Conservation (phyloP, 768 basidiomycete genomes). For the Neoboletus magnificus region DNA sequence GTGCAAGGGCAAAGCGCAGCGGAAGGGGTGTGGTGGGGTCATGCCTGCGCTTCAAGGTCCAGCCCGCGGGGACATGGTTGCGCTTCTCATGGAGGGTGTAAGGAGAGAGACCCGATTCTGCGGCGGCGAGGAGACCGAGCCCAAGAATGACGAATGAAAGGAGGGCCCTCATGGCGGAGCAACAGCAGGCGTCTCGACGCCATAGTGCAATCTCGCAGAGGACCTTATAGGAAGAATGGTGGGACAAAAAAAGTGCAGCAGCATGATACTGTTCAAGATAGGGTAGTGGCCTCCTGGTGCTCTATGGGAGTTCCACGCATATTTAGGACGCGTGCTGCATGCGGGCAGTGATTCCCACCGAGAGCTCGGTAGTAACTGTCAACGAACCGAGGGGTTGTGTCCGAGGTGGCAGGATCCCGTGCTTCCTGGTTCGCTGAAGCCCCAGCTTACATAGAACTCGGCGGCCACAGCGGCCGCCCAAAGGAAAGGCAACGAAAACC, state of each 20-base stretch:
- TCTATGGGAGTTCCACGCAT: constrained; percentile 1
- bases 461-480: background rate
- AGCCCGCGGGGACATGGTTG: too few relatives aligned
- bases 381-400: background rate
- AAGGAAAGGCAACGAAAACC: background rate
- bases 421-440: background rate
- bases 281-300: background rate
- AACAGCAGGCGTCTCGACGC: background rate
- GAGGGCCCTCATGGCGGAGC: background rate
- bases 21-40: too few relatives aligned
- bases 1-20: too few relatives aligned
- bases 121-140: too few relatives aligned
- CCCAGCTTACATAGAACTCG: background rate
- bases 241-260: constrained; percentile 4
- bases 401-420: background rate
- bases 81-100: too few relatives aligned
- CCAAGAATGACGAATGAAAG: too few relatives aligned
- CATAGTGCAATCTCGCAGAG: background rate
- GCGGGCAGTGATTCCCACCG: background rate
- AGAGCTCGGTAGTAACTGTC: background rate
- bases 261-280: constrained; percentile 9
- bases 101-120: too few relatives aligned
- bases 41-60: too few relatives aligned
- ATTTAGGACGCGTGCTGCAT: background rate
- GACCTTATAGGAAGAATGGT: constrained; percentile 4